Evolutionary conservation across 306 rosid genomes (phyloP).

Genomic region (Styphnolobium japonicum): DNA sequence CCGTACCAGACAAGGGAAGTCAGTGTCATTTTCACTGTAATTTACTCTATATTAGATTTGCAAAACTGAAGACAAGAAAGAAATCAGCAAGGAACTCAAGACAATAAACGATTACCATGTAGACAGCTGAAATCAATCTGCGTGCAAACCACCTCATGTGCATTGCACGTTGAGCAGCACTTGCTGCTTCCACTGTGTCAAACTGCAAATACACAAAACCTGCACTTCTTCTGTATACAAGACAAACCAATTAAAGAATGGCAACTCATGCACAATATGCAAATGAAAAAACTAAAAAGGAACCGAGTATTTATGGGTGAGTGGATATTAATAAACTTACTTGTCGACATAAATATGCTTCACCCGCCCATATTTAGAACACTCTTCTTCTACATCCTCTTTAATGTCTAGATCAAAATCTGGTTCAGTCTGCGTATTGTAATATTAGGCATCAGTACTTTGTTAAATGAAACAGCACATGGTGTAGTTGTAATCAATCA

Average conservation of each 20-base stretch:
- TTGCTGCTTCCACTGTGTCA: conserved; percentile 76
- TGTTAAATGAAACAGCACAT: background rate
- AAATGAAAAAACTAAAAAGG: background rate
- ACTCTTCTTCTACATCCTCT: conserved; percentile 96
- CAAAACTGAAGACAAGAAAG: background rate
- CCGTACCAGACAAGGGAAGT: background rate
- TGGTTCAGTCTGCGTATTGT: conserved; percentile 66
- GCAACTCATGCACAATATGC: background rate
- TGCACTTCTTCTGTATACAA: conserved; percentile 69
- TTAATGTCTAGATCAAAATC: conserved; percentile 89
- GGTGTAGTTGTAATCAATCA: background rate
- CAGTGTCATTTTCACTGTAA: background rate
- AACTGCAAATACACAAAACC: conserved; percentile 88
- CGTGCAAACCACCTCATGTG: conserved; percentile 97
- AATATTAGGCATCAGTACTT: conserved; percentile 25
- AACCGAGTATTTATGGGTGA: background rate
- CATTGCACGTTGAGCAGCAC: conserved; percentile 91
- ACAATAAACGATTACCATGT: conserved; percentile 55
- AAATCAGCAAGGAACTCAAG: background rate
- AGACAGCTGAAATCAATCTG: conserved; percentile 72
- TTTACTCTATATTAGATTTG: no score
- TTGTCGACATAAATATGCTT: conserved; percentile 87
- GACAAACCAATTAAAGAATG: background rate
- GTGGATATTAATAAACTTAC: conserved; percentile 43
- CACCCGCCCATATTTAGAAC: conserved; percentile 89